phyloP scores from a whole-genome alignment of 305 asterid species.

The Fraxinus baroniana region DNA sequence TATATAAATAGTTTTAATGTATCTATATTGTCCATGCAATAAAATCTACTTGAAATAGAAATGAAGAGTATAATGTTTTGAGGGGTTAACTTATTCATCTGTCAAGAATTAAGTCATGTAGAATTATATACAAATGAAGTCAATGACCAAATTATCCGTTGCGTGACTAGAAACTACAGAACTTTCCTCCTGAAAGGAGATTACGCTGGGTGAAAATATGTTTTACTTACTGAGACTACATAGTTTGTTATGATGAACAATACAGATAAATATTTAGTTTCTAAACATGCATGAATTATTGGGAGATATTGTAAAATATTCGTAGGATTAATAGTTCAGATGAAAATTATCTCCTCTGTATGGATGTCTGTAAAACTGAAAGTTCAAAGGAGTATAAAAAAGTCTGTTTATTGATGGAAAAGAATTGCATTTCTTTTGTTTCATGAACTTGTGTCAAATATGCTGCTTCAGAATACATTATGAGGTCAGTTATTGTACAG shows the following conservation, averaged over 20 bases:
- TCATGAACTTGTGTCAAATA: neutral
- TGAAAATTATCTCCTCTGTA: neutral
- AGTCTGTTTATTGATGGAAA: constrained; percentile 2
- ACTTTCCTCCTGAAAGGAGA: neutral
- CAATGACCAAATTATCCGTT: neutral
- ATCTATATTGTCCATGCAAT: neutral
- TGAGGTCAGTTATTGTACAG: constrained; percentile 17
- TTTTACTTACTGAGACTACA: neutral
- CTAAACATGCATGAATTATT: constrained; percentile 8
- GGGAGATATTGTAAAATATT: neutral
- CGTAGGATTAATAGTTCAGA: neutral
- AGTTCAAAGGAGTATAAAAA: neutral
- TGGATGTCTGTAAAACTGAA: neutral
- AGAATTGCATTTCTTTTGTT: neutral
- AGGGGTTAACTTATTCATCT: neutral
- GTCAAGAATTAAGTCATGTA: neutral
- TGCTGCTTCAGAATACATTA: neutral
- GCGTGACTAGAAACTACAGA: neutral
- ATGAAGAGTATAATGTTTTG: neutral
- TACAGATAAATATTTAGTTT: neutral
- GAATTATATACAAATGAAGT: neutral
- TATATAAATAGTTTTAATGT: neutral
- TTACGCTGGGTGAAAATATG: neutral
- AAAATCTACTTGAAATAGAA: neutral
- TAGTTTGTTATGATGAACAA: neutral